Evolutionary conservation across 495 filamentous ascomycete genomes (phyloP).

Genomic region (Saxophila tyrrhenica): DNA sequence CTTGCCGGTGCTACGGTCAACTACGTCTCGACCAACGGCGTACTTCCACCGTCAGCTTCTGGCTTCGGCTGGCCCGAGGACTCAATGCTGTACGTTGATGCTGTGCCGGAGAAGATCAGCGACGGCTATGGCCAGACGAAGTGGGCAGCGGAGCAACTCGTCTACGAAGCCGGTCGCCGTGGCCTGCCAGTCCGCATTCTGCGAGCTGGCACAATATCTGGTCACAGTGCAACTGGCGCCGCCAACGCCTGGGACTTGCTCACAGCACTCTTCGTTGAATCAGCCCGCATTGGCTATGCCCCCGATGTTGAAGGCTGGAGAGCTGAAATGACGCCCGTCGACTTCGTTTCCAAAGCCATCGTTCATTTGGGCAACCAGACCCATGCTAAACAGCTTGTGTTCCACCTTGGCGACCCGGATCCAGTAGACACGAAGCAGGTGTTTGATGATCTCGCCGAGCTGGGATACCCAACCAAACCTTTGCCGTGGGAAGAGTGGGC

Average conservation of each 20-base stretch:
- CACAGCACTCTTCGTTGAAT: conserved; percentile 55
- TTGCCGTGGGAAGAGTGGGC: conserved; percentile 55
- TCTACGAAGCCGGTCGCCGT: conserved; percentile 65
- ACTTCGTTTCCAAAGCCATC: conserved; percentile 57
- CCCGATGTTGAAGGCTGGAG: conserved; percentile 56
- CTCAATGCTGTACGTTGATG: conserved; percentile 43
- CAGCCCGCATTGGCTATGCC: conserved; percentile 48
- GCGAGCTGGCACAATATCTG: conserved; percentile 75
- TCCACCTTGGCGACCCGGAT: conserved; percentile 56
- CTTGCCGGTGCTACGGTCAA: conserved; percentile 52
- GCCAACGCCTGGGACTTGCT: conserved; percentile 58
- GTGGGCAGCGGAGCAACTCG: conserved; percentile 71
- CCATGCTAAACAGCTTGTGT: conserved; percentile 42
- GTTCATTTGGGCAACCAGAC: conserved; percentile 46
- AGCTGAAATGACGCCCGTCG: conserved; percentile 61
- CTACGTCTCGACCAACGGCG: conserved; percentile 59
- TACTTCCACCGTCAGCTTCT: conserved; percentile 42
- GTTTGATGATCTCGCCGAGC: conserved; percentile 43
- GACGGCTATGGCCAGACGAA: conserved; percentile 89
- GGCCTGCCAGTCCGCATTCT: conserved; percentile 71
- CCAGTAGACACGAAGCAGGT: conserved; percentile 44
- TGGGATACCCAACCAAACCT: conserved; percentile 52
- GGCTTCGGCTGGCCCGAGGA: conserved; percentile 49
- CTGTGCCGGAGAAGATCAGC: conserved; percentile 47
- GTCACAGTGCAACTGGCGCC: conserved; percentile 60